Evolutionary conservation across 2,329 filamentous ascomycete species (phyloP).

Genomic region (Sarocladium oryzae): DNA sequence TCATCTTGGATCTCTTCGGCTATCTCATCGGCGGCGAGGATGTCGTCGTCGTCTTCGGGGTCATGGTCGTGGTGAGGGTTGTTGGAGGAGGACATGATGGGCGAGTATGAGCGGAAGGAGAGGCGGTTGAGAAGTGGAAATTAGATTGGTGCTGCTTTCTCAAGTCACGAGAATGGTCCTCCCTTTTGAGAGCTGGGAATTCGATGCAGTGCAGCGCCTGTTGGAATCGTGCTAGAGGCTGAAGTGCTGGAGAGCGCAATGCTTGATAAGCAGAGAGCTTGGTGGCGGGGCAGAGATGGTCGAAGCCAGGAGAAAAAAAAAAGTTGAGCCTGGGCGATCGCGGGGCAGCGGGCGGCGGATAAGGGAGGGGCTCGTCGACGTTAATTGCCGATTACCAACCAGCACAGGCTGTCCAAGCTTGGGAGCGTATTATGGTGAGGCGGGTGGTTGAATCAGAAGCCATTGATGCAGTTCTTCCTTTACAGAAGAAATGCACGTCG

Average conservation of each 20-base stretch:
- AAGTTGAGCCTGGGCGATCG: conserved; percentile 1
- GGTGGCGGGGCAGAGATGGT: conserved; percentile 2
- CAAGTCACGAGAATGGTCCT: too few relatives aligned
- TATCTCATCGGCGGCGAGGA: conserved; percentile 71
- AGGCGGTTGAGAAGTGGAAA: neutral
- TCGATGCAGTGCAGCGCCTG: too few relatives aligned
- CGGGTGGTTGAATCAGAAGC: too few relatives aligned
- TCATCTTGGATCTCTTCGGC: conserved; percentile 61
- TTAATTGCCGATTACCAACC: neutral
- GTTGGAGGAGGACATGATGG: conserved; percentile 7
- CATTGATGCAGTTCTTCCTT: too few relatives aligned
- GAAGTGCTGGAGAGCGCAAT: neutral
- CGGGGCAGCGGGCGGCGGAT: neutral
- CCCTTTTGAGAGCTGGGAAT: too few relatives aligned
- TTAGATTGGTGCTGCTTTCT: neutral
- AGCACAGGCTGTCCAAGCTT: too few relatives aligned
- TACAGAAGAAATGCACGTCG: too few relatives aligned
- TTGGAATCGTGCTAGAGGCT: neutral
- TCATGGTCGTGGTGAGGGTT: conserved; percentile 21
- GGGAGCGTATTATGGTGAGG: too few relatives aligned
- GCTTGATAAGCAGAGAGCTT: conserved; percentile 9
- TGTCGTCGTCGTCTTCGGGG: conserved; percentile 50
- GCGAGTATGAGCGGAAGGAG: neutral
- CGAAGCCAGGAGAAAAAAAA: conserved; percentile 10
- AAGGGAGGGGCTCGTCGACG: neutral